These are phyloP conservation scores for Paecilomyces formosus DNA, from an alignment of 2,329 filamentous ascomycete species.

Conservation along the genomic window DNA sequence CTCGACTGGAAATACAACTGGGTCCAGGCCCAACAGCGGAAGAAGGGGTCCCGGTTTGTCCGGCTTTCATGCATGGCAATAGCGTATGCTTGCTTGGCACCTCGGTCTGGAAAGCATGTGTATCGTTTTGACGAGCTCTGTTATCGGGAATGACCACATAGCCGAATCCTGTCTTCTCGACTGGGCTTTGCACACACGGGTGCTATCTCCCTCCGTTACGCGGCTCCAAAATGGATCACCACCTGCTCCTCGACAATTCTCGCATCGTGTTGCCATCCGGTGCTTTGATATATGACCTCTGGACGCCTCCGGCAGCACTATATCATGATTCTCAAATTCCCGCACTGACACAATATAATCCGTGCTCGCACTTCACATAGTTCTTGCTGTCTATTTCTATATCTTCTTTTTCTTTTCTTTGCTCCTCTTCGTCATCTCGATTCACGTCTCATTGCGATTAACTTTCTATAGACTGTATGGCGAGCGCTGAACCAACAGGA, in stretches of 20 bases:
- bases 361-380: neutral
- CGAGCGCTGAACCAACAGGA: constrained; percentile 9
- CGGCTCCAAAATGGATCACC: neutral
- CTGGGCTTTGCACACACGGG: neutral
- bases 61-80: constrained; percentile 27
- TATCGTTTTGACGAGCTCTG: neutral
- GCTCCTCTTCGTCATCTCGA: constrained; percentile 1
- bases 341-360: neutral
- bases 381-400: neutral
- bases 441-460: neutral
- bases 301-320: neutral
- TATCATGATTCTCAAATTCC: neutral
- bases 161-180: neutral
- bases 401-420: neutral
- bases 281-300: neutral
- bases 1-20: constrained; percentile 14
- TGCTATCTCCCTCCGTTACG: neutral
- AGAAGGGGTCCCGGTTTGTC: constrained; percentile 25
- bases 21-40: constrained; percentile 28
- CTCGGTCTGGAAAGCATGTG: neutral
- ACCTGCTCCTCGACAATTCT: neutral
- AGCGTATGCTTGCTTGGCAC: constrained; percentile 1
- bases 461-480: constrained; percentile 14
- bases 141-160: neutral
- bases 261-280: neutral